A percentile compares a stretch with the other conserved stretches of the same genome.
phyloP scores from a whole-genome alignment of 805 yeast species.

The Candida michaelii region DNA sequence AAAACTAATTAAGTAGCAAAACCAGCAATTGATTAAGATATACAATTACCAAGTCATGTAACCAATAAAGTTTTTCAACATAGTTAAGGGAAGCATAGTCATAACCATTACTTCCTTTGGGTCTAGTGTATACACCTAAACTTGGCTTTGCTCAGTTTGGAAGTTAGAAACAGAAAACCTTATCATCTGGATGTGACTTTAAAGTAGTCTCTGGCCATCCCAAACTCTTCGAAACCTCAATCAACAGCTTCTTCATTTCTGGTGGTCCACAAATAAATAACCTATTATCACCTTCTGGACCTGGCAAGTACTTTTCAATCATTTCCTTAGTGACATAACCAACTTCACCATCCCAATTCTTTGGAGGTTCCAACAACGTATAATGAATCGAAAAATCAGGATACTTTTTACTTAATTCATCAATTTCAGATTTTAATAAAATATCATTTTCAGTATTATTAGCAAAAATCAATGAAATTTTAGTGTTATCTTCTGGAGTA shows the following conservation, averaged over 20 bases:
- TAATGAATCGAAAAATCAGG: constrained; percentile 64
- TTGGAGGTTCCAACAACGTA: constrained; percentile 48
- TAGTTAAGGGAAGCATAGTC: too few species aligned
- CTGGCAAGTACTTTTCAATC: constrained; percentile 54
- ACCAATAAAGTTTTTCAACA: too few species aligned
- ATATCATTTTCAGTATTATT: constrained; percentile 79
- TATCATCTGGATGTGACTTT: constrained; percentile 50
- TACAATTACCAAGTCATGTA: too few species aligned
- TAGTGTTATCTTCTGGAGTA: constrained; percentile 63
- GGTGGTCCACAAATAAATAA: constrained; percentile 76
- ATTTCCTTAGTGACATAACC: constrained; percentile 64
- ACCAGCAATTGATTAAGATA: too few species aligned
- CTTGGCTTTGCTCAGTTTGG: too few species aligned
- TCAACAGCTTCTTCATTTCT: constrained; percentile 57
- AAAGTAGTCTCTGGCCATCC: constrained; percentile 59
- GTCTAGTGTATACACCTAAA: too few species aligned
- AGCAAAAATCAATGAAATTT: constrained; percentile 63
- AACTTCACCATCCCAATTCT: constrained; percentile 53
- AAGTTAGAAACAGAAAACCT: constrained; percentile 52
- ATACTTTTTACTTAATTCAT: constrained; percentile 62
- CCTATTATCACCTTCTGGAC: constrained; percentile 47
- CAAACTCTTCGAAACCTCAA: constrained; percentile 51
- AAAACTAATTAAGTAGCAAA: too few species aligned
- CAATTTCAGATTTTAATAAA: constrained; percentile 67
- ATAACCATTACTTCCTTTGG: too few species aligned